Base-by-base conservation (phyloP, 176 grass and related monocot species). In the Musa troglodytarum region DNA sequence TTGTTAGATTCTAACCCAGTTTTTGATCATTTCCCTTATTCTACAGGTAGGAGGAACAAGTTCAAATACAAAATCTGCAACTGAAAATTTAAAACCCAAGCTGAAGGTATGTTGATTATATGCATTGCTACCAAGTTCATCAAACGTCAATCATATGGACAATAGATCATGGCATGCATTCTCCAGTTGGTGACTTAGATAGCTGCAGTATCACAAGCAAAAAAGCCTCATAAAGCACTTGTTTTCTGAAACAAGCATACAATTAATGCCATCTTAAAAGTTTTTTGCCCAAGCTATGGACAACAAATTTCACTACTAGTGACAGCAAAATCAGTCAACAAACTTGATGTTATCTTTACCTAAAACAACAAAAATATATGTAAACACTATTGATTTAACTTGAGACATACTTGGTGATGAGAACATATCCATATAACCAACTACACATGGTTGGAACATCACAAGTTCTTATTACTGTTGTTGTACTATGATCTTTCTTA, bases 41-140 rank as follows among this genome's bases (percentile, higher is more conserved):
- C 65, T 6, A 66, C 34, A 43, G 55, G 71, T 82, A 77, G 72
- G 80, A 83, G 85, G 77, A n/a, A 59, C 25, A 49, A 79, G 55
- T 73, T 19, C 8, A 58, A 50, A 53, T 49, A 63, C 67, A 24
- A 53, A 59, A 23, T 17, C 24, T 15, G 21, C 77, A 0, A 72
- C 34, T n/a, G 85, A 87, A 63, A n/a, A 57, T 34, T 77, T 87
- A 23, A 87, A 87, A 24, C 85, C 85, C 29, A 87, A 87, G 57
- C 50, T 83, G 66, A 74, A 87, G 80, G 85, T 82, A 79, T 19
- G 65, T 59, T 49, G 4, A 26, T 71, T 21, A 64, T 23, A 65
- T 17, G 74, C 15, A 62, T 14, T 43, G 55, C 17, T 50, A n/a
- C 12, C n/a, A 52, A 23, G 56, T 51, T 25, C 12, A 57, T 17